Conservation (phyloP, 352 stramenopile species). For the Pythium coloratum region DNA sequence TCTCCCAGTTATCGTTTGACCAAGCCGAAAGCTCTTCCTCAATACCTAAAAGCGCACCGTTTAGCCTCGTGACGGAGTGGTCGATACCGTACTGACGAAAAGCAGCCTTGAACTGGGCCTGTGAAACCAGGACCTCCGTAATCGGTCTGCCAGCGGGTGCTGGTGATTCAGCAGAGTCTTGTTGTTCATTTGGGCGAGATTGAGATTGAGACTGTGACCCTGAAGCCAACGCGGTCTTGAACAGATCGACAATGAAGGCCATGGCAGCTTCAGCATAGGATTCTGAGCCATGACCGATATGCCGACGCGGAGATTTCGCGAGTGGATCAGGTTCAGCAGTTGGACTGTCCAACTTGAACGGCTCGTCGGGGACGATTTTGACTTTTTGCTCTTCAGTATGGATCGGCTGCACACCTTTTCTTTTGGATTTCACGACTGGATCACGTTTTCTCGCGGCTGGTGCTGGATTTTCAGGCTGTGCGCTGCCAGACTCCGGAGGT, state of each 20-base stretch:
- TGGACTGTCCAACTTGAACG: neutral
- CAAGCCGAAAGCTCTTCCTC: constrained; percentile 16
- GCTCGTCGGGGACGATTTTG: neutral
- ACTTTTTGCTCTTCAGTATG: neutral
- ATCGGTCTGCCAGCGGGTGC: neutral
- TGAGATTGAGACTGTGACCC: neutral
- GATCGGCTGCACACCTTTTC: too few species aligned
- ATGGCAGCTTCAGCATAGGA: neutral
- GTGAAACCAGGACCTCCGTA: neutral
- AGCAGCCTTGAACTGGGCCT: constrained; percentile 10
- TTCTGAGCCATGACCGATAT: neutral
- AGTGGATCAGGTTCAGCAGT: neutral
- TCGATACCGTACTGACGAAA: constrained; percentile 20
- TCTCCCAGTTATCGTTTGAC: constrained; percentile 7
- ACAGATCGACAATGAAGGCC: neutral
- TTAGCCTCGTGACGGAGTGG: constrained; percentile 14
- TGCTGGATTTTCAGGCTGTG: too few species aligned
- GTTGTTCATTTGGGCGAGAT: neutral
- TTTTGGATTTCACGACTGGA: too few species aligned
- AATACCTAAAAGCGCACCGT: constrained; percentile 14
- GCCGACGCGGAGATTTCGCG: neutral
- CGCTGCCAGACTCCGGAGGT: too few species aligned
- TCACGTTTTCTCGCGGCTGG: too few species aligned
- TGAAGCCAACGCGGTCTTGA: neutral
- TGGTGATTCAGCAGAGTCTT: neutral